A percentile compares a stretch with the other conserved stretches of the same genome.
phyloP scores from a whole-genome alignment of 2,329 filamentous ascomycete species.

The Diaporthe citriasiana region DNA sequence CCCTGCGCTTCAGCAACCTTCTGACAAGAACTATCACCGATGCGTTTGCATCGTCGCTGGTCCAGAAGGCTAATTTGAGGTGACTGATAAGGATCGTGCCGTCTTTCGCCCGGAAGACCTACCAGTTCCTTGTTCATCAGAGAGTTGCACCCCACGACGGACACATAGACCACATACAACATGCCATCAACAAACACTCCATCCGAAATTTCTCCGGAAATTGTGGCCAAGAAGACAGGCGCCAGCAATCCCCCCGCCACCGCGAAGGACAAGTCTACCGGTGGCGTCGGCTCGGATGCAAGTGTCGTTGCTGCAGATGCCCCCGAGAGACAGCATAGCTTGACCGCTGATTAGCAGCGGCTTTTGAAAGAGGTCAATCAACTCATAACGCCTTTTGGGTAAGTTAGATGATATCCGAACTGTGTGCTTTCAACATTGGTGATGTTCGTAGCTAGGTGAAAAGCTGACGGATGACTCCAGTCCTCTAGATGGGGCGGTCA shows the following conservation, averaged over 20 bases:
- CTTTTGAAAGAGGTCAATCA: background rate
- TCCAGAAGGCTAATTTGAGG: background rate
- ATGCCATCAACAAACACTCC: background rate
- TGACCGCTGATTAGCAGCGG: background rate
- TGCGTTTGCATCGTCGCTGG: background rate
- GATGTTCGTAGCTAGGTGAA: background rate
- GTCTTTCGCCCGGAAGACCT: background rate
- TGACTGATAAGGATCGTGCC: background rate
- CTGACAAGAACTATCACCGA: background rate
- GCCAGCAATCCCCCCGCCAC: no score
- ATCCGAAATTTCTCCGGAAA: no score
- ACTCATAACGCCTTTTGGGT: background rate
- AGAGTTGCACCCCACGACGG: background rate
- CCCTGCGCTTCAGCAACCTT: background rate
- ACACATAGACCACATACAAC: background rate
- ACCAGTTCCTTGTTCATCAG: background rate
- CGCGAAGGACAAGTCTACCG: background rate
- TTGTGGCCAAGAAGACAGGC: no score
- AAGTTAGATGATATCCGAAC: background rate
- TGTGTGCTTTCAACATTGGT: background rate
- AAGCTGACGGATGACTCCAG: background rate
- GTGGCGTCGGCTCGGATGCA: background rate
- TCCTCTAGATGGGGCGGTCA: background rate
- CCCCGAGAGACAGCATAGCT: no score
- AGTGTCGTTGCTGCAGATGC: no score